Evolutionary conservation across 352 stramenopile genomes (phyloP).

Genomic region (Phytophthora citricola): DNA sequence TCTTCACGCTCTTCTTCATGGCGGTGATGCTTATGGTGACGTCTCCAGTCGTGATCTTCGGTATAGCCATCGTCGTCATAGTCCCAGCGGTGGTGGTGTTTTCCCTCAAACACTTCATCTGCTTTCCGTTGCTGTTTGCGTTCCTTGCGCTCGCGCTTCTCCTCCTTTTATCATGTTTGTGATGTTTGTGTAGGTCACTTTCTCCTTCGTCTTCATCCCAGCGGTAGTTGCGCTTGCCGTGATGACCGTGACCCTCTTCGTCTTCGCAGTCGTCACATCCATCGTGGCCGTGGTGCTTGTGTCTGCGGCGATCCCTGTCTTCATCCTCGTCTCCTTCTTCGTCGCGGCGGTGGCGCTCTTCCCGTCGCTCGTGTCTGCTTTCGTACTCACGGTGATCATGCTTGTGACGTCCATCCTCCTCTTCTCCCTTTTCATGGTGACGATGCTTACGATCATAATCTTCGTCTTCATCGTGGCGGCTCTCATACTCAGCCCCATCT

Average conservation of each 20-base stretch:
- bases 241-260: not conserved
- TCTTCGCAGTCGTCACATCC: conserved; percentile 3
- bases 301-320: not conserved
- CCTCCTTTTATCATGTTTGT: conserved; percentile 26
- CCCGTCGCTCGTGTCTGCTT: not conserved
- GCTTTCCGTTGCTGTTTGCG: conserved; percentile 9
- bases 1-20: conserved; percentile 18
- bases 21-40: conserved; percentile 13
- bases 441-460: not conserved
- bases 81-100: conserved; percentile 9
- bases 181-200: conserved; percentile 4
- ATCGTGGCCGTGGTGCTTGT: conserved; percentile 11
- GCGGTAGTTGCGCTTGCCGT: conserved; percentile 3
- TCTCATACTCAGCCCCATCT: too few species aligned
- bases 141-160: conserved; percentile 18
- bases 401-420: conserved; percentile 4
- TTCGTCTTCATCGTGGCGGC: too few species aligned
- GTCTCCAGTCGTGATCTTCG: not conserved
- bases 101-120: conserved; percentile 12
- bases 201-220: conserved; percentile 15
- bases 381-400: not conserved
- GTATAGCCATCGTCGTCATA: conserved; percentile 8
- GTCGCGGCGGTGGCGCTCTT: conserved; percentile 4
- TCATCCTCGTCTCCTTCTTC: conserved; percentile 7
- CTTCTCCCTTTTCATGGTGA: conserved; percentile 7